A percentile compares a stretch with the other conserved stretches of the same genome.
Conservation (phyloP, 176 grass and related monocot species). For the Aechmea fasciata region DNA sequence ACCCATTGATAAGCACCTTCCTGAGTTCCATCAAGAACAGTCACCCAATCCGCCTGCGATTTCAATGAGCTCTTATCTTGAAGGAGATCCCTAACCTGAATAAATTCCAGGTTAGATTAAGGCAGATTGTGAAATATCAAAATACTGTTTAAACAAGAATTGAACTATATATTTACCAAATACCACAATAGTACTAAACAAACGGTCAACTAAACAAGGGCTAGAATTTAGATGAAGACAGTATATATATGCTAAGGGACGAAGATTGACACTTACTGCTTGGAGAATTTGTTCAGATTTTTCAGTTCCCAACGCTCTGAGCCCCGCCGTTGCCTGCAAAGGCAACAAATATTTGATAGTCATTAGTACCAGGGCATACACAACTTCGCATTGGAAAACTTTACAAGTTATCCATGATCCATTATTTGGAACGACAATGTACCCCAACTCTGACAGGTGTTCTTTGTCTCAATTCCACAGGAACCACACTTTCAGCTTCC, state of each 20-base stretch:
- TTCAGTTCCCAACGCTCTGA: constrained; percentile 30
- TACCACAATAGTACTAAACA: too few species aligned
- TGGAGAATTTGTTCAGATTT: constrained; percentile 35
- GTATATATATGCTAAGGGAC: not conserved
- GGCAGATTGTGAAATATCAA: not conserved
- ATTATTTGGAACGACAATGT: not conserved
- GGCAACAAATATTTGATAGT: not conserved
- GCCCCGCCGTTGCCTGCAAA: constrained; percentile 36
- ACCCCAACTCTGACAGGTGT: constrained; percentile 27
- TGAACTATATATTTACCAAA: too few species aligned
- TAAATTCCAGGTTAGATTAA: not conserved
- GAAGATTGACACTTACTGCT: constrained; percentile 16
- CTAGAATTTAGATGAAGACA: not conserved
- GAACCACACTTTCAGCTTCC: constrained; percentile 17
- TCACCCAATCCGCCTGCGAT: constrained; percentile 24
- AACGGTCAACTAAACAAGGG: not conserved
- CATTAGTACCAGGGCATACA: not conserved
- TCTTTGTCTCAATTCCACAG: constrained; percentile 1
- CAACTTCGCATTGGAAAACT: not conserved
- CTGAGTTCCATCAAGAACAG: constrained; percentile 28
- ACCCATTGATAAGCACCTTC: constrained; percentile 37
- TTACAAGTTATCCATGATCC: not conserved
- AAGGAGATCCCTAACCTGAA: constrained; percentile 26
- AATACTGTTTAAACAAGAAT: not conserved
- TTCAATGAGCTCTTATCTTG: constrained; percentile 24